Percentiles rank a stretch among this genome's conserved stretches.
These are phyloP conservation scores for Linderniella brevidens DNA, from an alignment of 257 asterid genomes.

Conservation along the genomic window DNA sequence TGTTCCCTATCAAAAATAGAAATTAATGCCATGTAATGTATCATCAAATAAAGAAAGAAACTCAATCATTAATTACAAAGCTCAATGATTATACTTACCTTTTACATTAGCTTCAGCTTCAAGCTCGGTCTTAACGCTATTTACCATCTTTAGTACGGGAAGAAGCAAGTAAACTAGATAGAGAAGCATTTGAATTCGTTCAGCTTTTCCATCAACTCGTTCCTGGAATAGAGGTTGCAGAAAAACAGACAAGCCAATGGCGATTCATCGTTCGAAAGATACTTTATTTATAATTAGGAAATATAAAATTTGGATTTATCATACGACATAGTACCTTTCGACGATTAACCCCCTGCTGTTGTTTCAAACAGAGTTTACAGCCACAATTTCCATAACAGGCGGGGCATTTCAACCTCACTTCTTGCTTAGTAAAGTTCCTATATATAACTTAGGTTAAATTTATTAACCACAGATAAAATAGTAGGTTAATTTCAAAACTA, in stretches of 20 bases:
- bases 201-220: slow-evolving; percentile 39
- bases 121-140: slow-evolving; percentile 55
- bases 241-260: slow-evolving; percentile 14
- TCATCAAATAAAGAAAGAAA: slow-evolving; percentile 4
- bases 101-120: slow-evolving; percentile 51
- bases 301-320: slow-evolving; percentile 7
- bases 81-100: slow-evolving; percentile 27
- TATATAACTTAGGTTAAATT: slow-evolving; percentile 10
- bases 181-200: slow-evolving; percentile 40
- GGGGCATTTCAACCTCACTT: slow-evolving; percentile 60
- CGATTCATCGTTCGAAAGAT: slow-evolving; percentile 6
- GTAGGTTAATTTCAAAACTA: no score
- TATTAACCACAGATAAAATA: no score
- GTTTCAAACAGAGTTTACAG: slow-evolving; percentile 56
- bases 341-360: slow-evolving; percentile 19
- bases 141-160: slow-evolving; percentile 64
- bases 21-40: slow-evolving; percentile 2
- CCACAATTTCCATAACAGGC: slow-evolving; percentile 59
- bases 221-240: slow-evolving; percentile 32
- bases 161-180: slow-evolving; percentile 61
- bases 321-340: slow-evolving; percentile 49
- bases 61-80: not conserved
- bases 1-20: slow-evolving; percentile 1
- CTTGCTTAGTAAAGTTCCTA: slow-evolving; percentile 63
- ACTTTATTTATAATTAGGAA: not conserved